Percentiles rank a stretch among this genome's conserved stretches.
phyloP scores from a whole-genome alignment of 352 stramenopile genomes.

The Aphanomyces cochlioides region DNA sequence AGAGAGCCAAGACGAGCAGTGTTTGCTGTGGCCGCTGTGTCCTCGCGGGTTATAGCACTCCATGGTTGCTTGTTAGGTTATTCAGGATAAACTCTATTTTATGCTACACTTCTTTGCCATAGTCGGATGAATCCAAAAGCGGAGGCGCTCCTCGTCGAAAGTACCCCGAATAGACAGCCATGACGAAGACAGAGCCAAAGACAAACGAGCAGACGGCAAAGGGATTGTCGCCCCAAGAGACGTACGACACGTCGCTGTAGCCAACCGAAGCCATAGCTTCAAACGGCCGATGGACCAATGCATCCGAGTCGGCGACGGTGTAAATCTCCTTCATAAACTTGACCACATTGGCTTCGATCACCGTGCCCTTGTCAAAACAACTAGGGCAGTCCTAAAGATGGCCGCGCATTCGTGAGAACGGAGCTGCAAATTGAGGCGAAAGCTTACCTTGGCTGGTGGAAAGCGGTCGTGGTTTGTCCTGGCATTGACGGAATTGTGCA shows the following conservation, averaged over 20 bases:
- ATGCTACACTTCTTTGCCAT: neutral
- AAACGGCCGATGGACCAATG: neutral
- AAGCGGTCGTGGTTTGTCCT: conserved; percentile 64
- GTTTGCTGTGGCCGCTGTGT: neutral
- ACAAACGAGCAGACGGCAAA: neutral
- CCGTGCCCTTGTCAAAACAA: conserved; percentile 6
- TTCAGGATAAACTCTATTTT: conserved; percentile 1
- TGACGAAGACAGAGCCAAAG: neutral
- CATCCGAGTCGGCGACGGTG: neutral
- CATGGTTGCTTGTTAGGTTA: neutral
- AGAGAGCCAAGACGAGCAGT: neutral
- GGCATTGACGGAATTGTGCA: conserved; percentile 84
- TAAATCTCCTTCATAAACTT: conserved; percentile 18
- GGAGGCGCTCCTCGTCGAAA: neutral
- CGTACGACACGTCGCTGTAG: conserved; percentile 3
- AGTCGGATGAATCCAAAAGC: neutral
- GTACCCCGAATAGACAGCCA: neutral
- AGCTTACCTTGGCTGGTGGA: conserved; percentile 37
- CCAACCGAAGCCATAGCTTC: neutral
- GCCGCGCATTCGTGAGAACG: neutral
- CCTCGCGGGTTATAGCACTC: no score
- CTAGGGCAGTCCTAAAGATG: conserved; percentile 6
- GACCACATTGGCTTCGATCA: neutral
- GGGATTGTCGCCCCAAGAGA: neutral
- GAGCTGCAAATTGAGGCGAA: neutral